A percentile compares a stretch with the other conserved stretches of the same genome.
Evolutionary conservation across 2,329 filamentous ascomycete species (phyloP).

Genomic region (Trichoderma simmonsii): DNA sequence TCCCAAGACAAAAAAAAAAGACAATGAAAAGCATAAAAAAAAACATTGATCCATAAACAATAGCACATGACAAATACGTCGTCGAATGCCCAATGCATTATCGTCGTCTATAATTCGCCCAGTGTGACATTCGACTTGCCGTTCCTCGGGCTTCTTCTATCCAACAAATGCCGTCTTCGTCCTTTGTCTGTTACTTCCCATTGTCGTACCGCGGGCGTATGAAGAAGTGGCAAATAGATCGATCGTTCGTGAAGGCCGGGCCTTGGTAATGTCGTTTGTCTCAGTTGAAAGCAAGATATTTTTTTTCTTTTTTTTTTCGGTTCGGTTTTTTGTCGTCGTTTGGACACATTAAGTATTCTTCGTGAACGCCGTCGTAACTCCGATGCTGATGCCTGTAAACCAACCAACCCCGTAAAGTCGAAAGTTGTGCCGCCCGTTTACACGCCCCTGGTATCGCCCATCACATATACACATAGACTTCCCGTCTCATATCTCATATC

Average conservation of each 20-base stretch:
- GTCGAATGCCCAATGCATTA: background rate
- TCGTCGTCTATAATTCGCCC: slow-evolving; percentile 11
- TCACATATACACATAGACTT: slow-evolving; percentile 24
- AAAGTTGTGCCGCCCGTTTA: slow-evolving; percentile 17
- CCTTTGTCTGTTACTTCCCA: background rate
- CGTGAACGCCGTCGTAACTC: slow-evolving; percentile 29
- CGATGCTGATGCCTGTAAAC: slow-evolving; percentile 31
- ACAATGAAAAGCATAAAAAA: slow-evolving; percentile 9
- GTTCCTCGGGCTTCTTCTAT: background rate
- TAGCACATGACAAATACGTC: slow-evolving; percentile 3
- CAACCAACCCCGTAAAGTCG: slow-evolving; percentile 14
- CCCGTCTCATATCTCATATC: slow-evolving; percentile 11
- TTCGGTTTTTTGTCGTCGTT: background rate
- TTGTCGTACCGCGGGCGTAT: background rate
- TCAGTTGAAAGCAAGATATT: background rate
- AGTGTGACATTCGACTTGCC: background rate
- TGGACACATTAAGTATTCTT: slow-evolving; percentile 16
- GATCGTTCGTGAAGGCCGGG: background rate
- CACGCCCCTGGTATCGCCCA: slow-evolving; percentile 10
- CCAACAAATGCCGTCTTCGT: background rate
- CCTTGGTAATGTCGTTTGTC: background rate
- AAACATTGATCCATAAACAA: slow-evolving; percentile 6
- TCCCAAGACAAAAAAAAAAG: slow-evolving; percentile 16
- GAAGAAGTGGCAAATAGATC: background rate
- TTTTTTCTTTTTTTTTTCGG: background rate